phyloP scores from a whole-genome alignment of 148 eudicot species.

The Pharnaceum exiguum region DNA sequence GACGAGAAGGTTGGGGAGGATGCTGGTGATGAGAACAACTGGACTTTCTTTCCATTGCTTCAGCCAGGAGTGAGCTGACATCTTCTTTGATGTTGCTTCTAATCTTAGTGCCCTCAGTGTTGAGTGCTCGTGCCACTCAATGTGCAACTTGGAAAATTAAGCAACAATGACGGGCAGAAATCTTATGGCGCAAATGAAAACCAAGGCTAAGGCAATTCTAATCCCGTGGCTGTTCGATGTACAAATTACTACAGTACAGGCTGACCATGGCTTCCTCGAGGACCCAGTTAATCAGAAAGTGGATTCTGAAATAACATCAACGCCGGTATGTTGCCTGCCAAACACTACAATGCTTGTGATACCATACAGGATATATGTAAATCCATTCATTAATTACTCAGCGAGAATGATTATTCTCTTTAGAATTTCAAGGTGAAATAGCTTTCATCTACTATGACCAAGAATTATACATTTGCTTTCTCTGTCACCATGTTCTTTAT shows the following conservation, averaged over 20 bases:
- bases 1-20: slow-evolving; percentile 50
- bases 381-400: slow-evolving; percentile 14
- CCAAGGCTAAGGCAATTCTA: not conserved
- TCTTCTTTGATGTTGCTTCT: not conserved
- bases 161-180: slow-evolving; percentile 4
- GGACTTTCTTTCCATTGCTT: slow-evolving; percentile 86
- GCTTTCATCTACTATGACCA: not conserved
- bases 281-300: no score
- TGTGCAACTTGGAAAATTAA: slow-evolving; percentile 8
- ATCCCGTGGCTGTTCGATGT: slow-evolving; percentile 4
- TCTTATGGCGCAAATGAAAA: not conserved
- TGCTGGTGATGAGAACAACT: slow-evolving; percentile 40
- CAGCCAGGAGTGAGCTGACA: slow-evolving; percentile 62
- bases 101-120: slow-evolving; percentile 6
- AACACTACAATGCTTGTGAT: slow-evolving; percentile 9
- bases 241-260: no score
- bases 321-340: not conserved
- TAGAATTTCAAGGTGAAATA: not conserved
- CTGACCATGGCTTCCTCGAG: no score
- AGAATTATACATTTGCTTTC: no score
- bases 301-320: no score
- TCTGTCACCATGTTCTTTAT: no score
- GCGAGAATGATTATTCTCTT: slow-evolving; percentile 7
- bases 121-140: not conserved
- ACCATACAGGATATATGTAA: slow-evolving; percentile 10